Evolutionary conservation across 2,329 filamentous ascomycete species (phyloP).

Genomic region (Capronia americana): DNA sequence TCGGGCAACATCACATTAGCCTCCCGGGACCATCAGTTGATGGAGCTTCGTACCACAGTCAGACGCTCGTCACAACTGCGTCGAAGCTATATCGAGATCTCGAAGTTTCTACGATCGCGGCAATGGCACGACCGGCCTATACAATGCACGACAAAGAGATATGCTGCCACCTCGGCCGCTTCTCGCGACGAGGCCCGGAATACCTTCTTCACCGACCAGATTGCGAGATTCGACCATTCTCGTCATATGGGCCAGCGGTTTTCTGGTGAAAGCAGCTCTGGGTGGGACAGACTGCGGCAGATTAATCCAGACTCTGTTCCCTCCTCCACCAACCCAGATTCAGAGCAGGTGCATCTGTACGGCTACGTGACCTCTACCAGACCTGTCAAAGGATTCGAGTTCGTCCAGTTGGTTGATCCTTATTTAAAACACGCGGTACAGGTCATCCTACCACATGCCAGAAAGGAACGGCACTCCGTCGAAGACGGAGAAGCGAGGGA

Average conservation of each 20-base stretch:
- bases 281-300: conserved; percentile 27
- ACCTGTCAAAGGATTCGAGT: conserved; percentile 31
- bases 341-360: conserved; percentile 23
- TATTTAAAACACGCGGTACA: conserved; percentile 35
- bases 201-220: background rate
- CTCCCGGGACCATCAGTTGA: conserved; percentile 17
- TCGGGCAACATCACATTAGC: background rate
- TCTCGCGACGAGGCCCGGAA: background rate
- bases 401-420: conserved; percentile 34
- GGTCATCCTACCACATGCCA: conserved; percentile 32
- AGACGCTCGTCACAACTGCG: conserved; percentile 38
- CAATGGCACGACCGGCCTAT: background rate
- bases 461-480: conserved; percentile 1
- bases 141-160: background rate
- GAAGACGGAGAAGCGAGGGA: background rate
- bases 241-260: background rate
- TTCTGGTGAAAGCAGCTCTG: conserved; percentile 2
- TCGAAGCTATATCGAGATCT: conserved; percentile 49
- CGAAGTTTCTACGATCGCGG: conserved; percentile 45
- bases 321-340: background rate
- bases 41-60: conserved; percentile 28
- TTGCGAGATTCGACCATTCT: background rate
- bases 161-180: background rate
- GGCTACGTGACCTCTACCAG: conserved; percentile 38
- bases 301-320: conserved; percentile 5